A percentile compares a stretch with the other conserved stretches of the same genome.
Evolutionary conservation across 257 asterid species (phyloP).

Genomic region (Primulina tabacum): DNA sequence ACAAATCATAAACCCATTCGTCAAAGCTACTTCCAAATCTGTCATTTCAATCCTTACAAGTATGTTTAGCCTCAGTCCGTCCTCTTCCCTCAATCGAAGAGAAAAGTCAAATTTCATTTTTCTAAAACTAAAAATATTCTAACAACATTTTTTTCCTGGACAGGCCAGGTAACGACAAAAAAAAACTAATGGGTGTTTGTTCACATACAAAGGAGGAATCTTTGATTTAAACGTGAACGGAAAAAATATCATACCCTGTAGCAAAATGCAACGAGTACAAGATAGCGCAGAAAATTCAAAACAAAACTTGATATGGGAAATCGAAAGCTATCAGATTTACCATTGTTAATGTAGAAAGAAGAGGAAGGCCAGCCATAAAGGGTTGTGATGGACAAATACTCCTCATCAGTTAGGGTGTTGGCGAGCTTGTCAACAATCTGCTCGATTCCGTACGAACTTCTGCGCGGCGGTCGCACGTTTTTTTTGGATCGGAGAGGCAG

Average conservation of each 20-base stretch:
- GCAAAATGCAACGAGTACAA: not conserved
- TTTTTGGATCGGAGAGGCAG: constrained; percentile 20
- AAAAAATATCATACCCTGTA: no score
- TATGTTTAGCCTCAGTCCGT: constrained; percentile 50
- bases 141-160: no score
- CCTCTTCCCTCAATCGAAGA: not conserved
- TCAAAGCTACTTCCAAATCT: not conserved
- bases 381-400: constrained; percentile 38
- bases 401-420: constrained; percentile 43
- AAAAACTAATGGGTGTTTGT: no score
- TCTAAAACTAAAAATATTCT: no score
- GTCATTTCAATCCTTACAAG: not conserved
- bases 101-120: no score
- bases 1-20: not conserved
- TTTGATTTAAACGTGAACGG: not conserved
- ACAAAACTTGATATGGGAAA: not conserved
- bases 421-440: constrained; percentile 36
- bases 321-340: constrained; percentile 16
- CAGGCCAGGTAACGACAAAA: no score
- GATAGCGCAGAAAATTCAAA: not conserved
- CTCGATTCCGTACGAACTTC: constrained; percentile 43
- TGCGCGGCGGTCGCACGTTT: constrained; percentile 38
- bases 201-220: no score
- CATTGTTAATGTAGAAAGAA: constrained; percentile 36
- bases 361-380: constrained; percentile 71